Conservation (phyloP, 2,329 filamentous ascomycete species). For the Niveomyces coronatus region DNA sequence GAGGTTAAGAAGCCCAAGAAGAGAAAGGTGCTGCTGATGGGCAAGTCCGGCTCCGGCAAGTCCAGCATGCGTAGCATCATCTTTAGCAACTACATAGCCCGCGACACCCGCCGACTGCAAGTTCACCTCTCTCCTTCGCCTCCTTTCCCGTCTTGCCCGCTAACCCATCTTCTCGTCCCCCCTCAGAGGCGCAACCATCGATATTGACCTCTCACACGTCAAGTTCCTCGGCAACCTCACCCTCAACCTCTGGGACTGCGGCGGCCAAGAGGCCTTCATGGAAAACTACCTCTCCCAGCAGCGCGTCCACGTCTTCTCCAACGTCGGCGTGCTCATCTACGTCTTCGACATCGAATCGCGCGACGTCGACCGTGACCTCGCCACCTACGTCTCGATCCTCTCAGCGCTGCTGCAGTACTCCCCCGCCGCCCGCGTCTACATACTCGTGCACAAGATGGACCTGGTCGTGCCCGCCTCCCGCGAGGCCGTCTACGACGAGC, state of each 20-base stretch:
- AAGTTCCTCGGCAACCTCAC: slow-evolving; percentile 98
- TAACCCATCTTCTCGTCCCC: background rate
- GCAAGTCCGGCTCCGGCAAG: slow-evolving; percentile 94
- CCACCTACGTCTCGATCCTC: slow-evolving; percentile 87
- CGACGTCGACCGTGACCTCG: slow-evolving; percentile 85
- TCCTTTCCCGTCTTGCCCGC: background rate
- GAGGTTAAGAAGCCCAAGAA: slow-evolving; percentile 64
- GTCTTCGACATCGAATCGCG: slow-evolving; percentile 97
- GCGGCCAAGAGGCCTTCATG: slow-evolving; percentile 97
- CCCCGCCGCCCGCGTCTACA: slow-evolving; percentile 72
- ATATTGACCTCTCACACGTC: slow-evolving; percentile 96
- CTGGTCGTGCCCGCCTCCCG: slow-evolving; percentile 74
- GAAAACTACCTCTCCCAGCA: slow-evolving; percentile 96
- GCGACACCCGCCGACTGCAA: slow-evolving; percentile 77
- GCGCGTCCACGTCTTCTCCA: slow-evolving; percentile 90
- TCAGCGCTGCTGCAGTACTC: slow-evolving; percentile 81
- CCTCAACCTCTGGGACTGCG: slow-evolving; percentile 97
- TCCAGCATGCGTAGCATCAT: slow-evolving; percentile 98
- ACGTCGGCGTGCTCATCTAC: slow-evolving; percentile 95
- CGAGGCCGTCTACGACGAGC: slow-evolving; percentile 74
- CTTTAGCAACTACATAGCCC: slow-evolving; percentile 97
- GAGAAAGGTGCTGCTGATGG: slow-evolving; percentile 83
- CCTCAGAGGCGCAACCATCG: slow-evolving; percentile 79
- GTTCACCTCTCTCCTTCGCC: slow-evolving; percentile 15
- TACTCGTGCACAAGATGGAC: slow-evolving; percentile 98